phyloP scores from a whole-genome alignment of 208 protist species.

The Paratrypanosoma confusum region DNA sequence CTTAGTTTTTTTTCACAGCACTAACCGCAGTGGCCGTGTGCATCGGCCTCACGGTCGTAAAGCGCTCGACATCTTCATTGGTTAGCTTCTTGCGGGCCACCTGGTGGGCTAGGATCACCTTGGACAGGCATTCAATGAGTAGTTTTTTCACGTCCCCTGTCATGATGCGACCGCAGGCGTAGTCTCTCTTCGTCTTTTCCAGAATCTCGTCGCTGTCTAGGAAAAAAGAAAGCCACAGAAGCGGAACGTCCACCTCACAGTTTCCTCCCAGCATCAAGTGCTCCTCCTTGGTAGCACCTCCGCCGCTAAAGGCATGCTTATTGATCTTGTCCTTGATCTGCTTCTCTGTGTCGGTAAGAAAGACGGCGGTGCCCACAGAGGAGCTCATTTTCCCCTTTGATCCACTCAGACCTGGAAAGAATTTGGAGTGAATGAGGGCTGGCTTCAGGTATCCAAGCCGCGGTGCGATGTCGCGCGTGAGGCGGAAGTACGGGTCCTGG shows the following conservation, averaged over 20 bases:
- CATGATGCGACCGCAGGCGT: constrained; percentile 92
- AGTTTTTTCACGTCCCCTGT: constrained; percentile 95
- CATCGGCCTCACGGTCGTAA: constrained; percentile 50
- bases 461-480: constrained; percentile 97
- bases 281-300: constrained; percentile 94
- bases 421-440: constrained; percentile 96
- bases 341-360: constrained; percentile 96
- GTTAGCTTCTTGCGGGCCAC: constrained; percentile 79
- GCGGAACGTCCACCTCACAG: constrained; percentile 91
- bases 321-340: constrained; percentile 93
- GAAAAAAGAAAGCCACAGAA: constrained; percentile 98
- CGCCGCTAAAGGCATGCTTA: constrained; percentile 98
- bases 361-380: constrained; percentile 87
- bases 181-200: constrained; percentile 66
- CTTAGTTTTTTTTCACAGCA: too few relatives aligned
- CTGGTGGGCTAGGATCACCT: constrained; percentile 86
- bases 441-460: constrained; percentile 94
- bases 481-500: constrained; percentile 99
- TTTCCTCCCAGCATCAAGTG: constrained; percentile 93
- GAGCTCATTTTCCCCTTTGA: constrained; percentile 97
- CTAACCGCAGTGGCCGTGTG: too few relatives aligned
- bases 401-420: constrained; percentile 98
- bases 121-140: constrained; percentile 85
- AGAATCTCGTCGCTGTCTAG: constrained; percentile 96
- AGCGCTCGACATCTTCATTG: constrained; percentile 76